Percentiles rank a stretch among this genome's conserved stretches.
phyloP scores from a whole-genome alignment of 148 eudicot genomes.

The Silene uniflora region DNA sequence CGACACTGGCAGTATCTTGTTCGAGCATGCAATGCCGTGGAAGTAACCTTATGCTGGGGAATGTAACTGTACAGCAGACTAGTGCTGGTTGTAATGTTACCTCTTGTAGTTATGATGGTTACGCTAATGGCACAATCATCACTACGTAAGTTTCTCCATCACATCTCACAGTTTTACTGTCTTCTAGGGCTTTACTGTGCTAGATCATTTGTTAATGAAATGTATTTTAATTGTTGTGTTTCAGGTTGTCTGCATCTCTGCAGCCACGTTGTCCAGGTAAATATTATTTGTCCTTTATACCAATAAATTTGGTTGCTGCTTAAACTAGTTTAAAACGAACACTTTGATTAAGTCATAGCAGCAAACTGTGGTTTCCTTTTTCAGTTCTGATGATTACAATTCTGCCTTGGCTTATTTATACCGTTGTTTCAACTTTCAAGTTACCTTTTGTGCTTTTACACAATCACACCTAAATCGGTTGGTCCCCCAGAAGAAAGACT shows the following conservation, averaged over 20 bases:
- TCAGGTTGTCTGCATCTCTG: constrained; percentile 76
- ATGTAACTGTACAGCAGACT: constrained; percentile 60
- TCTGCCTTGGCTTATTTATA: no score
- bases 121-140: constrained; percentile 66
- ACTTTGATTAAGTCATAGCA: no score
- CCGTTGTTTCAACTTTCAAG: no score
- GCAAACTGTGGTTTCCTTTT: no score
- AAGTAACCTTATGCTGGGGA: constrained; percentile 88
- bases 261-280: constrained; percentile 95
- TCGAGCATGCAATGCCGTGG: constrained; percentile 93
- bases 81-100: constrained; percentile 88
- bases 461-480: no score
- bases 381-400: no score
- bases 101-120: constrained; percentile 72
- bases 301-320: no score
- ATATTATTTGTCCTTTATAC: no score
- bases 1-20: constrained; percentile 84
- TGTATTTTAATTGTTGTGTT: constrained; percentile 7
- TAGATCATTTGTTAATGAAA: not conserved
- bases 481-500: no score
- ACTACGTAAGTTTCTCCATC: constrained; percentile 46
- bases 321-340: no score
- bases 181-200: not conserved
- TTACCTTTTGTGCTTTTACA: no score
- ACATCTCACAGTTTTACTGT: not conserved